Base-by-base conservation (phyloP, 495 filamentous ascomycete genomes). In the Pseudotulostoma volvatum region DNA sequence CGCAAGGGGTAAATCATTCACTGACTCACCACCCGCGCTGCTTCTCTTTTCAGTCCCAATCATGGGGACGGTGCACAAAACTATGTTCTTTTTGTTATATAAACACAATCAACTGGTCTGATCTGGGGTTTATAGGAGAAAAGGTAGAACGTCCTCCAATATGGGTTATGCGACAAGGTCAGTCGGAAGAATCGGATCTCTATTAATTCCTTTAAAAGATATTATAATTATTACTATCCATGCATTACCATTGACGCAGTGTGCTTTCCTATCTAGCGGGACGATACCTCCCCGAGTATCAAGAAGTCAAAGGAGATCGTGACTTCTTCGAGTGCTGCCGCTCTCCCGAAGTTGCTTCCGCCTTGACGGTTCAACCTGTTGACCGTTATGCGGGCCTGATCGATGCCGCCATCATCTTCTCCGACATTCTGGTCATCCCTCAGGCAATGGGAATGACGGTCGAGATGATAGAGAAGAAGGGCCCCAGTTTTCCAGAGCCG, bases 81-180 rank as follows among this genome's bases (percentile, higher is more conserved):
- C n/a, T 43, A n/a, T 21, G 2, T 16, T 15, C n/a, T 13, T n/a
- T 31, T 9, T n/a, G n/a, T n/a, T n/a, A n/a, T n/a, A n/a, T n/a
- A n/a, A 11, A 2, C 20, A 33, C 13, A 34, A n/a, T 14, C 33
- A 31, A 7, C 41, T 19, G 28, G 17, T 36, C 47, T 57, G 36
- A 57, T 39, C 41, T 34, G 33, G 13, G 14, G 52, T 52, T 56
- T 46, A 46, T 55, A 94, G 88, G 87, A 50, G 70, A 94, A 60
- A 74, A 74, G 51, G 84, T 95, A 41, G 84, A 93, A 53, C 76
- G 88, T 38, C 76, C 92, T 39, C 90, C 90, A 34, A 80, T 90
- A 61, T 97, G 90, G 92, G 84, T 96, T 51, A 96, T 97, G 90
- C 81, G 90, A 59, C 90, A 95, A 75, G 86, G 86, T 87, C 66